Conservation (phyloP, 768 basidiomycete species). For the Mycena alexandri region DNA sequence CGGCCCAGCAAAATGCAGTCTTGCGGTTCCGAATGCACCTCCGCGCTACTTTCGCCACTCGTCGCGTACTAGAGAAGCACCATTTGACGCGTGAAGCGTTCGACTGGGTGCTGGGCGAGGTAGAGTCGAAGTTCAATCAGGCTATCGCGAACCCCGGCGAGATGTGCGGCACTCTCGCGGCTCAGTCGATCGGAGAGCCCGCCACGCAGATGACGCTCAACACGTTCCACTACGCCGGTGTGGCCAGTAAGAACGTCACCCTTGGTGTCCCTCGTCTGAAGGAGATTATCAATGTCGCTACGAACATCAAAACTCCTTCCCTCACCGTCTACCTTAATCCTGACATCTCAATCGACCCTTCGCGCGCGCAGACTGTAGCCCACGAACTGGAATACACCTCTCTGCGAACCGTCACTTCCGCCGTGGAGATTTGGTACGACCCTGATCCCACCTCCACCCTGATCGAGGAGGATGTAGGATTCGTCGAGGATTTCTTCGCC, state of each 20-base stretch:
- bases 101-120: conserved; percentile 97
- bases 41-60: conserved; percentile 87
- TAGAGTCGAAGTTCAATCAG: conserved; percentile 96
- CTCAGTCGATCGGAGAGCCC: conserved; percentile 99
- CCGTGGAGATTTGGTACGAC: conserved; percentile 98
- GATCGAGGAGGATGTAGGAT: conserved; percentile 95
- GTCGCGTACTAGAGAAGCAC: conserved; percentile 88
- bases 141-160: conserved; percentile 94
- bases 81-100: conserved; percentile 95
- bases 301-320: conserved; percentile 98
- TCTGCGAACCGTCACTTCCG: conserved; percentile 91
- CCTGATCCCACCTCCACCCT: conserved; percentile 92
- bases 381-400: conserved; percentile 96
- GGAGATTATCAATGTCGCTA: conserved; percentile 99
- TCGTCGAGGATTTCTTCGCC: conserved; percentile 99
- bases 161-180: conserved; percentile 98
- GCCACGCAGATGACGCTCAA: conserved; percentile 99
- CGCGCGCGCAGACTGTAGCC: conserved; percentile 87
- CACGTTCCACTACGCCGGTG: conserved; percentile 99
- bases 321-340: conserved; percentile 91
- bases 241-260: conserved; percentile 99
- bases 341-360: conserved; percentile 70
- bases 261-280: conserved; percentile 99
- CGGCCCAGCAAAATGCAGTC: conserved; percentile 91
- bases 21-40: conserved; percentile 95